These are phyloP conservation scores for Blechomonas ayalai DNA, from an alignment of 208 protist species.

Conservation along the genomic window DNA sequence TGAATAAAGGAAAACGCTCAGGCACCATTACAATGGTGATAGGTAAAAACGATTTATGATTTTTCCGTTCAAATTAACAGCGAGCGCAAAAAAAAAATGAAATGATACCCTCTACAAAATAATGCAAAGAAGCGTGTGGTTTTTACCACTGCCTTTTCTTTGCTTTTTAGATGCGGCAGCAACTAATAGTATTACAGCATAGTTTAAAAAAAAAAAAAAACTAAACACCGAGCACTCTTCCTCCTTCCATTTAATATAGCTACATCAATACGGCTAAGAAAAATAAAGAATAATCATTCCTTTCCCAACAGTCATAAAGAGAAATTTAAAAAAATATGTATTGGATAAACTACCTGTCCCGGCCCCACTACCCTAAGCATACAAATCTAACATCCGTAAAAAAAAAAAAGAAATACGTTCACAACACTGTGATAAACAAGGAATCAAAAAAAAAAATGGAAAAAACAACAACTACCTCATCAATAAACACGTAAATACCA, in stretches of 20 bases:
- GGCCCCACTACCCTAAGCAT: no score
- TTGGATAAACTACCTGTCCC: no score
- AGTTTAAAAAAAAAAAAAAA: background rate
- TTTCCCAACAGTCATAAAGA: background rate
- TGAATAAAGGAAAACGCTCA: background rate
- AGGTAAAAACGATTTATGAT: no score
- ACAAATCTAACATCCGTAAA: no score
- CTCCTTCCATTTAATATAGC: background rate
- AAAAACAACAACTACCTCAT: background rate
- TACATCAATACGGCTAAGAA: background rate
- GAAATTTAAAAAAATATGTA: background rate
- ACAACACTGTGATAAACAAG: no score
- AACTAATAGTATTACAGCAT: no score
- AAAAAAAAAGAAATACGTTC: no score
- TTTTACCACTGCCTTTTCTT: no score
- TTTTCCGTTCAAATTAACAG: conserved; percentile 1
- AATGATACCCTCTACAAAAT: conserved; percentile 2
- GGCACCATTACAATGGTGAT: no score
- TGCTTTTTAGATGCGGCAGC: no score
- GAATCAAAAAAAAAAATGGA: conserved; percentile 6
- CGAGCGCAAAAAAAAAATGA: background rate
- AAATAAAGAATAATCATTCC: conserved; percentile 4
- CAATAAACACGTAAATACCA: background rate
- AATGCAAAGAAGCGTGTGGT: conserved; percentile 3
- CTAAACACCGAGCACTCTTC: background rate